Conservation (phyloP, 2,329 filamentous ascomycete species). For the Amauroascus verrucosus region DNA sequence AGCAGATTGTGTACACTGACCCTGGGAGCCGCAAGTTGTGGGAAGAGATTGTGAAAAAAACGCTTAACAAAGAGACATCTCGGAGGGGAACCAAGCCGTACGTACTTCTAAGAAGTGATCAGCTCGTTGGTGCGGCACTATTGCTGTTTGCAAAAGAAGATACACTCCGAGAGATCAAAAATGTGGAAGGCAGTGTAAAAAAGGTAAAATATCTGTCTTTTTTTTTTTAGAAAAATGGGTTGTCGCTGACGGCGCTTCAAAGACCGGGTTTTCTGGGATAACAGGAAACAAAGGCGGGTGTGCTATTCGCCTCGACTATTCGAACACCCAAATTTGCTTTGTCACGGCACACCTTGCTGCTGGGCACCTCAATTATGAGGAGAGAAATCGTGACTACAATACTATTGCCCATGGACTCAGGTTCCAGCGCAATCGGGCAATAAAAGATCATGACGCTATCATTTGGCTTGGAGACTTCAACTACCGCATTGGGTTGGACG, state of each 20-base stretch:
- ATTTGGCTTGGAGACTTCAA: conserved; percentile 98
- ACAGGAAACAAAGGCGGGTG: conserved; percentile 97
- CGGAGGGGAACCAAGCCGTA: conserved; percentile 63
- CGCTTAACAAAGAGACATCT: conserved; percentile 62
- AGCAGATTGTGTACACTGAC: conserved; percentile 98
- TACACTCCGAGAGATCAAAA: conserved; percentile 72
- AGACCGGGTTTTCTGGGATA: conserved; percentile 84
- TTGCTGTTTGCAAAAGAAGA: conserved; percentile 82
- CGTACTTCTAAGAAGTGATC: conserved; percentile 79
- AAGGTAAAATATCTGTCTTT: conserved; percentile 44
- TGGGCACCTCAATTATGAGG: conserved; percentile 93
- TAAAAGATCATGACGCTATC: conserved; percentile 83
- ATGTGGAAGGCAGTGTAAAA: conserved; percentile 91
- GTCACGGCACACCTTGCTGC: conserved; percentile 94
- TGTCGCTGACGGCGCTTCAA: conserved; percentile 27
- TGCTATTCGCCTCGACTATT: conserved; percentile 89
- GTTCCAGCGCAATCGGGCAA: conserved; percentile 82
- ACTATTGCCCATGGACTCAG: conserved; percentile 78
- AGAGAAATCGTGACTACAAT: conserved; percentile 83
- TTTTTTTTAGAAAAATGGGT: not conserved
- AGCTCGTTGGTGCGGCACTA: conserved; percentile 86
- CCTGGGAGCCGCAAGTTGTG: conserved; percentile 73
- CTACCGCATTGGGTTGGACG: conserved; percentile 78
- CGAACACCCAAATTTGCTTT: conserved; percentile 84
- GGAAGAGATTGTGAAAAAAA: conserved; percentile 70